phyloP scores from a whole-genome alignment of 1,284 basidiomycete genomes.

The Phellopilus nigrolimitatus region DNA sequence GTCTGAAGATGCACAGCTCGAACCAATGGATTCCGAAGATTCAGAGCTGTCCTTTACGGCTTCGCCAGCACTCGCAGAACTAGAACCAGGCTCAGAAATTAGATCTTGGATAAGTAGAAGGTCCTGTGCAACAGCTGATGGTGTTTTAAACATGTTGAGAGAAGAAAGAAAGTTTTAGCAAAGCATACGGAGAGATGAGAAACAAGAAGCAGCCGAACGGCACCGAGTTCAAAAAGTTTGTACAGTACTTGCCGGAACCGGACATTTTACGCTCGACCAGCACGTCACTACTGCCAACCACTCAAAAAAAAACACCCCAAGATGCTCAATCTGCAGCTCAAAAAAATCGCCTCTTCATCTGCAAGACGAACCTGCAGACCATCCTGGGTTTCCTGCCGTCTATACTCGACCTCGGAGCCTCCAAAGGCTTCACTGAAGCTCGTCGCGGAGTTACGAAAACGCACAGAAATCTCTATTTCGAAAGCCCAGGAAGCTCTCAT shows the following conservation, averaged over 20 bases:
- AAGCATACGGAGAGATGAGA: background rate
- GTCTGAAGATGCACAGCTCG: constrained; percentile 48
- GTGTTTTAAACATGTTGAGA: constrained; percentile 46
- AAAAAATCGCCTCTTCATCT: constrained; percentile 1
- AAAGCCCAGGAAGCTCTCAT: constrained; percentile 87
- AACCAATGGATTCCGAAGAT: constrained; percentile 28
- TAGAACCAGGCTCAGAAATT: constrained; percentile 36
- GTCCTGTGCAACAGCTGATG: constrained; percentile 62
- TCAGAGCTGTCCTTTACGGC: background rate
- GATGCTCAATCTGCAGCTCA: constrained; percentile 16
- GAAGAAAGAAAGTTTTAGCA: background rate
- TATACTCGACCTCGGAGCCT: constrained; percentile 36
- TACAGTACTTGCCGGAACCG: background rate
- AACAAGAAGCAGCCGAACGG: background rate
- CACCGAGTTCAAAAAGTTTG: constrained; percentile 7
- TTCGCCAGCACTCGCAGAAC: constrained; percentile 16
- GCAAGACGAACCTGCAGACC: constrained; percentile 10
- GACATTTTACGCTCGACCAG: too few species aligned
- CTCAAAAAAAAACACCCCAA: constrained; percentile 1
- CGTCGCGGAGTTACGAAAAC: constrained; percentile 82
- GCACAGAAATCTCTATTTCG: constrained; percentile 74
- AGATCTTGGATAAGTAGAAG: constrained; percentile 65
- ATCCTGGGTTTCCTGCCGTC: constrained; percentile 21
- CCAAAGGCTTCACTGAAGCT: constrained; percentile 61
- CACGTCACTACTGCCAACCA: too few species aligned